phyloP scores from a whole-genome alignment of 768 basidiomycete species.

The Solioccasus polychromus region DNA sequence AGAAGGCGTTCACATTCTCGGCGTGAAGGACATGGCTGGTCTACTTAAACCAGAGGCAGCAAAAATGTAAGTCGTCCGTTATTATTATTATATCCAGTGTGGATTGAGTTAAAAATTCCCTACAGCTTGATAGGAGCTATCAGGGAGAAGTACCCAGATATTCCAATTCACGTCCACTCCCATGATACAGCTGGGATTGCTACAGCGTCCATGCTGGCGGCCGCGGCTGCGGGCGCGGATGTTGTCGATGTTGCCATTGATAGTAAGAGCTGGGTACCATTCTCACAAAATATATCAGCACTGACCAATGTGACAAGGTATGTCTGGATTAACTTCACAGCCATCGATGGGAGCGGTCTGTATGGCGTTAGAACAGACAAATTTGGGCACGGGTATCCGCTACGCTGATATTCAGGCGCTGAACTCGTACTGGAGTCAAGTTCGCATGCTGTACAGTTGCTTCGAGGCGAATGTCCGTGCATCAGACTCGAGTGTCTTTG shows the following conservation, averaged over 20 bases:
- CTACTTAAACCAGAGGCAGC: conserved; percentile 94
- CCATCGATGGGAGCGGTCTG: conserved; percentile 98
- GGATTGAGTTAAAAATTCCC: conserved; percentile 7
- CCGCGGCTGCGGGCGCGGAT: conserved; percentile 96
- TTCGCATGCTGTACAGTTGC: conserved; percentile 90
- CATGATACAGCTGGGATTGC: conserved; percentile 99
- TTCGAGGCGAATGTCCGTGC: conserved; percentile 98
- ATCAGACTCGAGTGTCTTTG: conserved; percentile 97
- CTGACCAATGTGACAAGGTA: conserved; percentile 52
- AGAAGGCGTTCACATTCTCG: conserved; percentile 95
- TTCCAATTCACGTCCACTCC: conserved; percentile 99
- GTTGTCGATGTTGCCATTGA: conserved; percentile 98
- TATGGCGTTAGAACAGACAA: conserved; percentile 91
- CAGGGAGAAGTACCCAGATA: conserved; percentile 92
- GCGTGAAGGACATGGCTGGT: conserved; percentile 99
- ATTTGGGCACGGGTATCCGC: conserved; percentile 91
- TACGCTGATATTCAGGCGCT: conserved; percentile 97
- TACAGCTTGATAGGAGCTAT: conserved; percentile 88
- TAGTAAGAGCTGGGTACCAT: conserved; percentile 52
- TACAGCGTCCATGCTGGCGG: conserved; percentile 94
- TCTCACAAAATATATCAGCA: not conserved
- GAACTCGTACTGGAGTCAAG: conserved; percentile 97
- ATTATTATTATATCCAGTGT: not conserved
- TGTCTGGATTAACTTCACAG: conserved; percentile 98
- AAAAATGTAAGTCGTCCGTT: conserved; percentile 57